Base-by-base conservation (phyloP, 306 rosid species). In the Myrica gale region DNA sequence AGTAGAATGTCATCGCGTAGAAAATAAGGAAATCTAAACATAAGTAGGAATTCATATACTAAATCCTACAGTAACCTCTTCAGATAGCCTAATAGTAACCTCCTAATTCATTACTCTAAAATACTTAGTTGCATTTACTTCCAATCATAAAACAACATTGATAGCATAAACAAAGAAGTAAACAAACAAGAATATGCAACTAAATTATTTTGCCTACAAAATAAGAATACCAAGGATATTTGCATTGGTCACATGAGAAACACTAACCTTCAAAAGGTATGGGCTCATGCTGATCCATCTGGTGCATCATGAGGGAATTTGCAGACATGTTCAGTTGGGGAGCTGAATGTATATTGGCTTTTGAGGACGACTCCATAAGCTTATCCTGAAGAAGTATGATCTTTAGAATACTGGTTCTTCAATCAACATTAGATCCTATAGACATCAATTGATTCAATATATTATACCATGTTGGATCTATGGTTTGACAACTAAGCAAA, bases 311-410 rank as follows among this genome's bases (percentile, higher is more conserved):
- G 65, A 44, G 80, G 76, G 97, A 86, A 88, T 85, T 90, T 39
- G 91, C 79, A 68, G 84, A 80, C 85, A 87, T 76, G 80, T 81
- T 83, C 53, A 83, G 81, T 23, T 82, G 86, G 3, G 84, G 77
- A 79, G 83, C 72, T 46, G 97, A 80, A 74, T 84, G 85, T 69
- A 85, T 68, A 78, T 75, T 85, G 80, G 83, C 53, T 81, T 89
- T 91, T 19, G 84, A 88, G 69, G 93, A 76, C 65, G 89, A 88
- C 82, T 92, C 90, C 84, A 80, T 72, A 53, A 89, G 87, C 85
- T 92, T 95, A 89, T 92, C 99, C 99, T 95, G 93, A 92, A 89
- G 87, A 90, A 89, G 86, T 85, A 85, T 73, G 85, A 86, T 71
- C 88, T 89, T 92, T 90, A 87, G 91, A 90, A 82, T 84, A 88